Percentiles rank a stretch among this genome's conserved stretches.
Evolutionary conservation across 169 alveolate species (phyloP).

Genomic region (Perkinsus marinus): DNA sequence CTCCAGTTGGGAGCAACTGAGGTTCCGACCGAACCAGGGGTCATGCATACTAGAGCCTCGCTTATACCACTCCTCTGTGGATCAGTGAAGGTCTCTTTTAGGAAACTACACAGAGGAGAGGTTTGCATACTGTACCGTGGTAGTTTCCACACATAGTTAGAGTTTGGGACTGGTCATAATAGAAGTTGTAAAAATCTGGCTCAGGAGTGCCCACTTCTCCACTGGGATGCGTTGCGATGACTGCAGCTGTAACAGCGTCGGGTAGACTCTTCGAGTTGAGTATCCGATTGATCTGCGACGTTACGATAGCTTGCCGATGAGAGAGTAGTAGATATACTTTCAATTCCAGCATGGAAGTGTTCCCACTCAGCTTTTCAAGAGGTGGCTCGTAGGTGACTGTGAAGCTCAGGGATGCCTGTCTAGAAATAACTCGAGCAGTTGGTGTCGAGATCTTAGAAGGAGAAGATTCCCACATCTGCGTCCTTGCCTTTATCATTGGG

Average conservation of each 20-base stretch:
- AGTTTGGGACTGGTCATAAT: not conserved
- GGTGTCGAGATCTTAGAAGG: not conserved
- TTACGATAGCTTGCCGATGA: not conserved
- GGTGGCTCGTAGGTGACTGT: too few species aligned
- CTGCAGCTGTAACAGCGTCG: not conserved
- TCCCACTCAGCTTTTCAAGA: too few species aligned
- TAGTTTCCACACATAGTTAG: not conserved
- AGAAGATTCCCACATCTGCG: not conserved
- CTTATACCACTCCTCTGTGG: not conserved
- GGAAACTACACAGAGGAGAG: not conserved
- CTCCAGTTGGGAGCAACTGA: not conserved
- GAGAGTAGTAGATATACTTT: not conserved
- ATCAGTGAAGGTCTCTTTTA: not conserved
- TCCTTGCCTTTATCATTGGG: not conserved
- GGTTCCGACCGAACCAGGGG: not conserved
- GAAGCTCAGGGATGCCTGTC: not conserved
- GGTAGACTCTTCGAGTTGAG: not conserved
- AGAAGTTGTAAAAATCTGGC: not conserved
- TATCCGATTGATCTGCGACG: not conserved
- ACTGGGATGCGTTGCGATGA: not conserved
- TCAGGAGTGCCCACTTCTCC: not conserved
- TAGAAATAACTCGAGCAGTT: not conserved
- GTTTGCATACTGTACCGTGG: not conserved
- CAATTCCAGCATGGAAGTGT: too few species aligned
- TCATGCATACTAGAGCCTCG: not conserved